Percentiles rank a stretch among this genome's conserved stretches.
Evolutionary conservation across 352 stramenopile species (phyloP).

Genomic region (Phytophthora quininea): DNA sequence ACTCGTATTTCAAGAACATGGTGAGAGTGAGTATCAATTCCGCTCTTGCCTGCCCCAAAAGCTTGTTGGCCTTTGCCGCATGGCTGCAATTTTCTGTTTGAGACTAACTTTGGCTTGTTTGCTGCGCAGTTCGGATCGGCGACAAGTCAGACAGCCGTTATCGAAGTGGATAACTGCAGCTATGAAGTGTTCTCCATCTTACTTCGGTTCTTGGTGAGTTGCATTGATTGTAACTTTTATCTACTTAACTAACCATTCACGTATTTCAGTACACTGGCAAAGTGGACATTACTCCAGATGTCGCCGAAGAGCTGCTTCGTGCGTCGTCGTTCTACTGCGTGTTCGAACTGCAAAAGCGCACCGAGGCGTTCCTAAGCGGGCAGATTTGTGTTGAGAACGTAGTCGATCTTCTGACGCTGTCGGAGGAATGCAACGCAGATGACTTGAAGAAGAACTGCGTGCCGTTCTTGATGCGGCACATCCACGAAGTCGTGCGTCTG

Average conservation of each 20-base stretch:
- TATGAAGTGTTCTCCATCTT: slow-evolving; percentile 89
- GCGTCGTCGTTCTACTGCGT: slow-evolving; percentile 86
- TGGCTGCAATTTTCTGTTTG: neutral
- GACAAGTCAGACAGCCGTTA: slow-evolving; percentile 83
- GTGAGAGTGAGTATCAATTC: slow-evolving; percentile 79
- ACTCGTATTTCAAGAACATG: slow-evolving; percentile 93
- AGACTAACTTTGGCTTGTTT: slow-evolving; percentile 6
- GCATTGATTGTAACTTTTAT: neutral
- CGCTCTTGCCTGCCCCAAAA: slow-evolving; percentile 15
- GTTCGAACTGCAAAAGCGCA: slow-evolving; percentile 85
- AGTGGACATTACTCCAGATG: slow-evolving; percentile 80
- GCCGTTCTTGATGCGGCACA: slow-evolving; percentile 87
- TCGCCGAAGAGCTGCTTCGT: slow-evolving; percentile 81
- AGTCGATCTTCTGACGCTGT: slow-evolving; percentile 74
- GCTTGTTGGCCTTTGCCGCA: neutral
- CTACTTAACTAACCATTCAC: slow-evolving; percentile 13
- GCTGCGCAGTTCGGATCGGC: slow-evolving; percentile 74
- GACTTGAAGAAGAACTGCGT: slow-evolving; percentile 89
- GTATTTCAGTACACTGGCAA: slow-evolving; percentile 88
- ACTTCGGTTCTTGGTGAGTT: slow-evolving; percentile 82
- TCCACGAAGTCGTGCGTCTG: slow-evolving; percentile 83
- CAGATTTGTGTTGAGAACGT: slow-evolving; percentile 86
- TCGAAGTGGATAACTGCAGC: slow-evolving; percentile 90
- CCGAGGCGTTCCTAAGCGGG: slow-evolving; percentile 77
- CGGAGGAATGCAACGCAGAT: slow-evolving; percentile 76